Evolutionary conservation across 371 early-diverging fungal species (phyloP).

Genomic region (Circinella umbellata): DNA sequence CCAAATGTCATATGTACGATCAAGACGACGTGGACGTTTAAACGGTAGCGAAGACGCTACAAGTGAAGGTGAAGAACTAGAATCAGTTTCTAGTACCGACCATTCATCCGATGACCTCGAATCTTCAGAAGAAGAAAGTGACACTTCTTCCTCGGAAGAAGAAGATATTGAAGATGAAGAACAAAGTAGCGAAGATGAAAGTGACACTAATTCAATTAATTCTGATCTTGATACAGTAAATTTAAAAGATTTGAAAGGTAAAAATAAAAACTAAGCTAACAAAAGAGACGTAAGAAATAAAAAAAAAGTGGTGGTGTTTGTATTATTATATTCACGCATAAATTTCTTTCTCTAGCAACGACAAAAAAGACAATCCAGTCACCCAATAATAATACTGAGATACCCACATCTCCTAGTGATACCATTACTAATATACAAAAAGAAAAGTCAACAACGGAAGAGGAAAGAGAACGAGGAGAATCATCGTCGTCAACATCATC

Average conservation of each 20-base stretch:
- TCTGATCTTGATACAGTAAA: no score
- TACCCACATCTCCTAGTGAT: no score
- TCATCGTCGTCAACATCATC: not conserved
- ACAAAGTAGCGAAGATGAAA: not conserved
- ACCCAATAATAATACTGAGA: no score
- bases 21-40: constrained; percentile 1
- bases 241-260: no score
- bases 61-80: constrained; percentile 3
- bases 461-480: not conserved
- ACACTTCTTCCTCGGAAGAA: constrained; percentile 5
- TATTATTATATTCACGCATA: no score
- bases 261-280: no score
- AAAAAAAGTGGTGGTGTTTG: no score
- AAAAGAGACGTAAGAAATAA: no score
- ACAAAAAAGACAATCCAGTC: not conserved
- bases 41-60: not conserved
- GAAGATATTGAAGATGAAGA: not conserved
- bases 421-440: not conserved
- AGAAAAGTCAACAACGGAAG: not conserved
- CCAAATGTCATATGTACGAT: constrained; percentile 2
- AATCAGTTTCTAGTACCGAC: not conserved
- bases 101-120: not conserved
- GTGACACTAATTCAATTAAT: not conserved
- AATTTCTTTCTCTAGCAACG: not conserved
- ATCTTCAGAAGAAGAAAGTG: not conserved